Evolutionary conservation across 2,329 filamentous ascomycete species (phyloP), one percentile per base, ranked within the genome.

Genomic region (Apiospora koreana): DNA sequence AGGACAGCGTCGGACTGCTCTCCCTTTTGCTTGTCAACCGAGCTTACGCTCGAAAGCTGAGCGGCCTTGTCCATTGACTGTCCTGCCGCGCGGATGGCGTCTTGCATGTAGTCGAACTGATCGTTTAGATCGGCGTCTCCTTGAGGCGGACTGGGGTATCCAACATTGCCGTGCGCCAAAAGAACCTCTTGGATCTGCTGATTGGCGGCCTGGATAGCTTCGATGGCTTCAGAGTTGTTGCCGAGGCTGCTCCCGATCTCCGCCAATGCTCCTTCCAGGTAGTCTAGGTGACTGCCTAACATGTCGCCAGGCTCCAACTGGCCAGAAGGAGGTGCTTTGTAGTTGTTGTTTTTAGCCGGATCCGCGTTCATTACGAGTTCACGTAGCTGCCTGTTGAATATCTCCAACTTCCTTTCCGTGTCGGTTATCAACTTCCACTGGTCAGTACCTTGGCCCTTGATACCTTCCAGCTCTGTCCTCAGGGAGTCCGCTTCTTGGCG

Each of bases 21-120:
- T 14, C 81, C 78, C 73, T 84, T 84, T 72, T 84, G 81, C 69
- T 78, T 81, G 68, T 78, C 75, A 18, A 78, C 72, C 3, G 78
- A 77, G 8, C 75, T 77, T 21, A 76, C 73, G 21, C 73, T 78
- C 4, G 79, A 76, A 25, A 76, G 72, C 18, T 83, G 77, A 25
- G 78, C 72, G 42, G 79, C 80, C 50, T 79, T 81, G 25, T 78
- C 77, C n/a, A 87, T 72, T 65, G 86, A 82, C 8, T 79, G 75
- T 67, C 86, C 85, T 3, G 89, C 76, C 9, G 81, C 81, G 50
- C 85, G 83, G 67, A 94, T 80, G 2, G 87, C 87, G 38, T 89
- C 84, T 73, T 93, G 87, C 73, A 94, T 84, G 75, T 93, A 93
- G 65, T 85, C 81, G 54, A 94, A 82, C 75, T 96, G 94, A 35